Evolutionary conservation across 148 eudicot genomes (phyloP), one percentile per base, ranked within the genome.

Genomic region (Diospyros lotus): DNA sequence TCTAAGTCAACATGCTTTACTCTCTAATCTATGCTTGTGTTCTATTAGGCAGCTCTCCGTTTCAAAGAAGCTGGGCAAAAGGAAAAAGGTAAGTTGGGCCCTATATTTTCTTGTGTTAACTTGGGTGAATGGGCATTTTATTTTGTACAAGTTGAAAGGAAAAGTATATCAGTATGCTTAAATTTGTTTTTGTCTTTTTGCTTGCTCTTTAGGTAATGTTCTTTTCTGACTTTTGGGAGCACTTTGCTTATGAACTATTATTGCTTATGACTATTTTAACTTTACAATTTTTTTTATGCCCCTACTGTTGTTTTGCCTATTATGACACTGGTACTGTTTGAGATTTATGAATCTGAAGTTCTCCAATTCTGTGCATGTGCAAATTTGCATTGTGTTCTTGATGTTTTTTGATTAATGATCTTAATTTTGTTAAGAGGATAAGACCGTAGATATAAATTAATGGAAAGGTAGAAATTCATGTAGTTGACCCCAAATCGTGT

Each of bases 11-110:
- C 62, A 61, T 54, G 44, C 38, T 40, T 9, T 74, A 13, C 46
- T 58, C 75, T 59, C 9, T 80, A n/a, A 82, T 48, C 54, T 40
- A 12, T 82, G 43, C 70, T 61, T 56, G 53, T 61, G 68, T 60
- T 77, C 54, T 84, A 44, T 63, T 73, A 93, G 98, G 98, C 98
- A 46, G 97, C 97, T 53, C 83, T 80, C 78, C 91, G 83, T 71
- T 93, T 93, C 80, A 87, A 91, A 78, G 89, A 81, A 65, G 94
- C 92, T 62, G 98, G 85, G 41, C 76, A 84, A 74, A 76, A 76
- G 74, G 68, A 65, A 66, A 81, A 74, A 66, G 94, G 98, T 89
- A 88, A 18, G 15, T 44, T 52, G 39, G 5, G 45, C 70, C 48
- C 73, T 4, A 1, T 55, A 40, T 70, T 54, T 69, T 4, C 13